Conservation (phyloP, 495 filamentous ascomycete species). For the Neurospora tetraspora region DNA sequence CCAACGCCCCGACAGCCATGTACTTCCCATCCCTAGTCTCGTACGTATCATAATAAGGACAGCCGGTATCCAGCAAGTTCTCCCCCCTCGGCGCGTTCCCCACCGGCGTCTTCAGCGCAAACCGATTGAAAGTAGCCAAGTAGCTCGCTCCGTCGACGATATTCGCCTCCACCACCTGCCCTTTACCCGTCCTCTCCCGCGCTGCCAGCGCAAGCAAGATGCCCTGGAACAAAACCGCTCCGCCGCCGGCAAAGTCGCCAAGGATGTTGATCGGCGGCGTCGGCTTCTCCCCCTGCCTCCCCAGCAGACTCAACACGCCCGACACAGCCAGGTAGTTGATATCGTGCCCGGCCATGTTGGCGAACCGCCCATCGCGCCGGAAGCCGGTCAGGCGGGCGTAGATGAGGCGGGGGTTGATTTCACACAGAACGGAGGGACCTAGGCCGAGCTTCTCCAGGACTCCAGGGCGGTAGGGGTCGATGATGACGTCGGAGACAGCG, state of each 20-base stretch:
- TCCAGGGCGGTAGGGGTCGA: constrained; percentile 88
- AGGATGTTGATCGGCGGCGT: constrained; percentile 75
- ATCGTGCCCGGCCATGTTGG: constrained; percentile 88
- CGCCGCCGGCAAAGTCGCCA: constrained; percentile 86
- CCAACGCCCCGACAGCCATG: constrained; percentile 85
- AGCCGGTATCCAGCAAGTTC: constrained; percentile 75
- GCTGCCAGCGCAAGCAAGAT: constrained; percentile 53
- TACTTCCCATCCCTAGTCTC: constrained; percentile 71
- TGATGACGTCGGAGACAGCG: constrained; percentile 59
- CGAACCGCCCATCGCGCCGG: constrained; percentile 74
- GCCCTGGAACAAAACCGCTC: constrained; percentile 63
- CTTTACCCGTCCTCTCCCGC: constrained; percentile 50
- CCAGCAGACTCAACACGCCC: constrained; percentile 68
- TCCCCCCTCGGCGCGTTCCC: constrained; percentile 57
- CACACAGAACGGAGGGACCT: constrained; percentile 52
- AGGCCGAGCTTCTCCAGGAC: constrained; percentile 78
- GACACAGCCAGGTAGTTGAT: constrained; percentile 94
- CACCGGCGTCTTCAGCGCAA: constrained; percentile 45
- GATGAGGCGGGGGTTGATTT: constrained; percentile 63
- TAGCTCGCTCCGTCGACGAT: constrained; percentile 89
- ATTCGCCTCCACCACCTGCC: constrained; percentile 87
- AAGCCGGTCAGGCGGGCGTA: constrained; percentile 85
- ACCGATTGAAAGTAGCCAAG: constrained; percentile 63
- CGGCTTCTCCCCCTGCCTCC: constrained; percentile 56
- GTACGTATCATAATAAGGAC: constrained; percentile 83